These are phyloP conservation scores for Flaveria bidentis DNA, from an alignment of 129 eudicot species.

Conservation along the genomic window DNA sequence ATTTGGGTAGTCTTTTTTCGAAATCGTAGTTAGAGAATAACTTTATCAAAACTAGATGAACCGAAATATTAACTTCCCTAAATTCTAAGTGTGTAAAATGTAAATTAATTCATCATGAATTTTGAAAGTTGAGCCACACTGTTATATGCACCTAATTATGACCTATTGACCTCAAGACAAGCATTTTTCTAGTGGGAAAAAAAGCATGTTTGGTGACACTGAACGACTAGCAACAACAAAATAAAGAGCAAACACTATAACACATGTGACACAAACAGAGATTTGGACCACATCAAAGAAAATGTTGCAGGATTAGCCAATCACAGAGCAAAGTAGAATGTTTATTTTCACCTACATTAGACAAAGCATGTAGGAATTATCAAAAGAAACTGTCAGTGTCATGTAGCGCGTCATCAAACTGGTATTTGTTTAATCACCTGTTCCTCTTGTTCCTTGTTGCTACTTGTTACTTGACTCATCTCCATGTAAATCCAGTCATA, in stretches of 20 bases:
- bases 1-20: neutral
- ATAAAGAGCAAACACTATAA: slow-evolving; percentile 3
- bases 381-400: slow-evolving; percentile 6
- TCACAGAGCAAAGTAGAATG: slow-evolving; percentile 4
- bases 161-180: neutral
- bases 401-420: neutral
- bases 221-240: neutral
- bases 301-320: slow-evolving; percentile 14
- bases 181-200: neutral
- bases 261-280: neutral
- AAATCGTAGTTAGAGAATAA: too few relatives aligned
- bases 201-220: neutral
- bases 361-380: neutral
- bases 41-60: too few relatives aligned
- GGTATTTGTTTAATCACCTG: neutral
- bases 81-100: too few relatives aligned
- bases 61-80: too few relatives aligned
- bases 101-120: too few relatives aligned
- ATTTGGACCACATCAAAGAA: slow-evolving; percentile 6
- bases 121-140: neutral
- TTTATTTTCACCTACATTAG: neutral
- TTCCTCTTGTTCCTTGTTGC: neutral
- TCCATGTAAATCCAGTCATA: neutral
- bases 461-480: neutral
- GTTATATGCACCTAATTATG: neutral